Conservation (phyloP, 345 rosid species). For the Salix exigua region DNA sequence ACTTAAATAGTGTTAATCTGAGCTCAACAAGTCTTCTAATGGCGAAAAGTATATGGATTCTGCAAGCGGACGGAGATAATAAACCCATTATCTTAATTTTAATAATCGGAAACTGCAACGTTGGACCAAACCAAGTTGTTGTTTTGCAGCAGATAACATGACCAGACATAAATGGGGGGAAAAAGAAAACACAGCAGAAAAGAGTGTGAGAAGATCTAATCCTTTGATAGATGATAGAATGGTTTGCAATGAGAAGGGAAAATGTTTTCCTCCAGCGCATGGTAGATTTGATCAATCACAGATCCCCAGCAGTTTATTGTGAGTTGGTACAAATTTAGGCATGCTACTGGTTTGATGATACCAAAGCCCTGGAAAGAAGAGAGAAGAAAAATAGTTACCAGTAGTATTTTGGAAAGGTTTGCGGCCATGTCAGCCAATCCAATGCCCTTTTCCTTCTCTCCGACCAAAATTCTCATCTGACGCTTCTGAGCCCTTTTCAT, state of each 20-base stretch:
- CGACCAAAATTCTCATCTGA: fast-evolving
- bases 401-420: background rate
- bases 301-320: too few species aligned
- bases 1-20: background rate
- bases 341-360: background rate
- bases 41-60: background rate
- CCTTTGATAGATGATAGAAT: background rate
- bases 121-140: background rate
- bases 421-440: background rate
- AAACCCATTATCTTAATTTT: background rate
- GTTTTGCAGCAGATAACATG: background rate
- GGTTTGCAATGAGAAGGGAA: background rate
- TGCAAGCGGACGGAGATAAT: background rate
- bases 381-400: background rate
- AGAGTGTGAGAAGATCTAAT: background rate
- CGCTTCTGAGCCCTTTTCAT: background rate
- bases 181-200: background rate
- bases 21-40: background rate
- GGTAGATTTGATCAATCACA: too few species aligned
- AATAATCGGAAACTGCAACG: background rate
- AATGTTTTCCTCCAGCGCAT: too few species aligned
- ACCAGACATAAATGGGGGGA: background rate
- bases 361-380: background rate
- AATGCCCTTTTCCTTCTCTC: fast-evolving
- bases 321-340: too few species aligned